These are phyloP conservation scores for Panaeolus papilionaceus DNA, from an alignment of 768 basidiomycete species.

Conservation along the genomic window DNA sequence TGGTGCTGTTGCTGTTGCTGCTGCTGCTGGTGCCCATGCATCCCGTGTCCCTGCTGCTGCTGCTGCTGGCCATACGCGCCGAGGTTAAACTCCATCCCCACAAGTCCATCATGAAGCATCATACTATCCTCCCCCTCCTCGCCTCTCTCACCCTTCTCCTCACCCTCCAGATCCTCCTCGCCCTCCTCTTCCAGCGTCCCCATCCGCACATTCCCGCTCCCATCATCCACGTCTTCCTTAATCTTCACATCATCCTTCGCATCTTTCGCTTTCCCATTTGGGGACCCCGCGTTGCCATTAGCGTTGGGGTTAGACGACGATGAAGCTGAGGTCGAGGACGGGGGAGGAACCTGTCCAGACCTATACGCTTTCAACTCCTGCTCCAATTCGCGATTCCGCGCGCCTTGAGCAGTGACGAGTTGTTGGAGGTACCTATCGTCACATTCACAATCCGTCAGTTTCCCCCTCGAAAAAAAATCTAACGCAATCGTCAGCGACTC, in stretches of 20 bases:
- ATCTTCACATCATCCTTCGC: constrained; percentile 16
- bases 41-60: neutral
- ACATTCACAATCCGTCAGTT: neutral
- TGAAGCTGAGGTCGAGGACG: constrained; percentile 17
- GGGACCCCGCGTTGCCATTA: neutral
- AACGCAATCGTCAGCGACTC: constrained; percentile 17
- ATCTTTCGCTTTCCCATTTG: constrained; percentile 16
- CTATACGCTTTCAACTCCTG: constrained; percentile 63
- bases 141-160: constrained; percentile 20
- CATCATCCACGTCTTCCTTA: constrained; percentile 18
- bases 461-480: constrained; percentile 7
- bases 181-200: constrained; percentile 33
- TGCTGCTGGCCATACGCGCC: neutral
- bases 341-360: constrained; percentile 26
- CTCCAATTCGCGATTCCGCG: constrained; percentile 81
- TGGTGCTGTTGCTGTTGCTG: neutral
- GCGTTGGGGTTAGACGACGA: constrained; percentile 16
- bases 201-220: constrained; percentile 28
- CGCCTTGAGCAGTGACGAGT: constrained; percentile 80
- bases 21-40: constrained; percentile 3
- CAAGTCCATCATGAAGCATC: constrained; percentile 11
- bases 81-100: neutral
- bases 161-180: constrained; percentile 29
- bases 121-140: neutral
- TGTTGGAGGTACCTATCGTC: constrained; percentile 77